Conservation (phyloP, 192 early-diverging fungal species). For the Backusella liffmaniae region DNA sequence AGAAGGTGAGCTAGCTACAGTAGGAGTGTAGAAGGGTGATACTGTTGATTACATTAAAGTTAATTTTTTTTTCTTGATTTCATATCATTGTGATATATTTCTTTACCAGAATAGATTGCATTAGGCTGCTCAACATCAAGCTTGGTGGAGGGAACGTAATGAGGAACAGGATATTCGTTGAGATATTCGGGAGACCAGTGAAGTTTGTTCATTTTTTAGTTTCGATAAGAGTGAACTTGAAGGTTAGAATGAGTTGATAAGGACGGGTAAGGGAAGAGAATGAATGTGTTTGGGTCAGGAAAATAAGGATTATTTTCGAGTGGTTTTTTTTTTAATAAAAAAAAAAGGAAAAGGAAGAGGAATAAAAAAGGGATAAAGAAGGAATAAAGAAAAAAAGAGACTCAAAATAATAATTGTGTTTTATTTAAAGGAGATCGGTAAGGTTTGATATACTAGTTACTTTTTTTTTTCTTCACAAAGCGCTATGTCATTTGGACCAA, state of each 20-base stretch:
- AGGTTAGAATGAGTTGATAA: conserved; percentile 10
- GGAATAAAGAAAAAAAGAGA: neutral
- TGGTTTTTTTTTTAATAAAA: neutral
- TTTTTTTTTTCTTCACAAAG: conserved; percentile 3
- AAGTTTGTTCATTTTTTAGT: conserved; percentile 20
- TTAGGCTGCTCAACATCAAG: conserved; percentile 5
- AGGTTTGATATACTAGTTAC: conserved; percentile 12
- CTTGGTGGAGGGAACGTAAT: neutral
- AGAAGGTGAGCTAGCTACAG: neutral
- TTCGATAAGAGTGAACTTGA: conserved; percentile 7
- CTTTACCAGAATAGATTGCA: conserved; percentile 28
- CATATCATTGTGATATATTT: neutral
- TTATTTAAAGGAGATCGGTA: neutral
- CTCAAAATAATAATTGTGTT: neutral
- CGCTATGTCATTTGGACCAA: conserved; percentile 15
- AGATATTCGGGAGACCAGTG: conserved; percentile 23
- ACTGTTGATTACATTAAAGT: neutral
- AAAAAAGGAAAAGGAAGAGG: conserved; percentile 6
- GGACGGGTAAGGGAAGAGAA: conserved; percentile 5
- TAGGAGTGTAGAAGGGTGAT: conserved; percentile 13
- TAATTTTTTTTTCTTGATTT: neutral
- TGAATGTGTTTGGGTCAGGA: neutral
- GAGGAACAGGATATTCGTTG: conserved; percentile 16
- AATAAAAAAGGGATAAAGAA: neutral
- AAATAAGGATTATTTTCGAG: neutral